A percentile compares a stretch with the other conserved stretches of the same genome.
Conservation (phyloP, 257 asterid species). For the Linderniella brevidens region DNA sequence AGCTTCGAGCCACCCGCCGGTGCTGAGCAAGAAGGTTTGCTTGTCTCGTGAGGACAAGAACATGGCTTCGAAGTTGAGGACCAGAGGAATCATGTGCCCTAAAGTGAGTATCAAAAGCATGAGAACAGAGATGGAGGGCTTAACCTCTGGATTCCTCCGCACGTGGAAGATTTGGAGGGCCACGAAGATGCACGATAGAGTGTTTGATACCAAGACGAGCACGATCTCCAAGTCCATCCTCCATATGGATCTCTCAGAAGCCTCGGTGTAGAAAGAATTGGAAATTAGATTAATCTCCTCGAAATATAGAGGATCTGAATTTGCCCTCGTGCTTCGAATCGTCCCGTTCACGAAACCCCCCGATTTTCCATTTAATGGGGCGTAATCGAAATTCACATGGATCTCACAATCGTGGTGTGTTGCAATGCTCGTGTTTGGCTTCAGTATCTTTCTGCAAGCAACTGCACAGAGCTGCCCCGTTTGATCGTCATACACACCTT, state of each 20-base stretch:
- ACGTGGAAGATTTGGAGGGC: slow-evolving; percentile 37
- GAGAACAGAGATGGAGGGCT: slow-evolving; percentile 26
- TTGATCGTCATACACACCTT: slow-evolving; percentile 35
- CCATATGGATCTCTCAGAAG: slow-evolving; percentile 26
- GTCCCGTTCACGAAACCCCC: slow-evolving; percentile 20
- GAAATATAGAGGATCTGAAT: slow-evolving; percentile 29
- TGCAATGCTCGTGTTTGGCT: not conserved
- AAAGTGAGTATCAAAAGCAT: slow-evolving; percentile 39
- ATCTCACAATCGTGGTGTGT: slow-evolving; percentile 34
- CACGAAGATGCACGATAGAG: slow-evolving; percentile 31
- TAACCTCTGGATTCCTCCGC: slow-evolving; percentile 26
- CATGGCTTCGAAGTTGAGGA: slow-evolving; percentile 45
- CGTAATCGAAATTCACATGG: slow-evolving; percentile 21
- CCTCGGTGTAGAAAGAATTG: slow-evolving; percentile 5
- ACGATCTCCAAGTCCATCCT: slow-evolving; percentile 62
- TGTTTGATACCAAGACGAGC: slow-evolving; percentile 40
- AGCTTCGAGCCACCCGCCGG: slow-evolving; percentile 38
- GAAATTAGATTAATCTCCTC: slow-evolving; percentile 20
- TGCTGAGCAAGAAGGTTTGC: slow-evolving; percentile 8
- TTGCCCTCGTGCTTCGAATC: slow-evolving; percentile 29
- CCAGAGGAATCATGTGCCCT: slow-evolving; percentile 50
- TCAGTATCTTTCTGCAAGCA: slow-evolving; percentile 36
- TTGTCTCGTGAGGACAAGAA: slow-evolving; percentile 12
- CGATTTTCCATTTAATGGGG: slow-evolving; percentile 12
- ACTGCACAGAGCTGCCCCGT: slow-evolving; percentile 56